These are phyloP conservation scores for Lithospermum erythrorhizon DNA, from an alignment of 257 asterid species.

Conservation along the genomic window DNA sequence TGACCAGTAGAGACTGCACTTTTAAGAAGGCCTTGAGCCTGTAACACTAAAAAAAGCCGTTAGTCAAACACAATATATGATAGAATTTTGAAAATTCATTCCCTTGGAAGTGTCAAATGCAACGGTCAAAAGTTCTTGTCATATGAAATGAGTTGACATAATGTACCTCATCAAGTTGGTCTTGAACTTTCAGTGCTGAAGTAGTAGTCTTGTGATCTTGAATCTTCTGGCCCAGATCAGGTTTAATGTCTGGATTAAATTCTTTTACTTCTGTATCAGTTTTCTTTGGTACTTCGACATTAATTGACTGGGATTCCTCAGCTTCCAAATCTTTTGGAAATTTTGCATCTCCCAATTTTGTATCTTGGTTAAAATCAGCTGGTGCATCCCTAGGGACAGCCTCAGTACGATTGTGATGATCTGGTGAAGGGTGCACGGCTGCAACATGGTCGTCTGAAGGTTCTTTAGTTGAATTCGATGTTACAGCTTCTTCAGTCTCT, in stretches of 20 bases:
- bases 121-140: conserved; percentile 6
- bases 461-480: conserved; percentile 29
- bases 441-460: conserved; percentile 21
- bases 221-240: conserved; percentile 34
- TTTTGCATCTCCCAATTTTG: conserved; percentile 24
- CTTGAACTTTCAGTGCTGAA: conserved; percentile 57
- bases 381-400: conserved; percentile 25
- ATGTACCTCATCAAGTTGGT: conserved; percentile 87
- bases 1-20: conserved; percentile 80
- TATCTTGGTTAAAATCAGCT: conserved; percentile 36
- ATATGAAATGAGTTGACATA: conserved; percentile 4
- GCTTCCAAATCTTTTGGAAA: conserved; percentile 24
- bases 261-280: conserved; percentile 29
- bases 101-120: conserved; percentile 10
- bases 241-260: conserved; percentile 29
- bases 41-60: conserved; percentile 24
- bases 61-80: conserved; percentile 16
- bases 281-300: conserved; percentile 31
- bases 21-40: conserved; percentile 97
- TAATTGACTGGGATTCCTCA: conserved; percentile 30
- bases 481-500: conserved; percentile 26
- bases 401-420: conserved; percentile 28
- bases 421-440: conserved; percentile 28
- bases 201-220: conserved; percentile 36
- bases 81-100: conserved; percentile 10